Conservation (phyloP, 2,329 filamentous ascomycete genomes). For the Trichoderma koningii region DNA sequence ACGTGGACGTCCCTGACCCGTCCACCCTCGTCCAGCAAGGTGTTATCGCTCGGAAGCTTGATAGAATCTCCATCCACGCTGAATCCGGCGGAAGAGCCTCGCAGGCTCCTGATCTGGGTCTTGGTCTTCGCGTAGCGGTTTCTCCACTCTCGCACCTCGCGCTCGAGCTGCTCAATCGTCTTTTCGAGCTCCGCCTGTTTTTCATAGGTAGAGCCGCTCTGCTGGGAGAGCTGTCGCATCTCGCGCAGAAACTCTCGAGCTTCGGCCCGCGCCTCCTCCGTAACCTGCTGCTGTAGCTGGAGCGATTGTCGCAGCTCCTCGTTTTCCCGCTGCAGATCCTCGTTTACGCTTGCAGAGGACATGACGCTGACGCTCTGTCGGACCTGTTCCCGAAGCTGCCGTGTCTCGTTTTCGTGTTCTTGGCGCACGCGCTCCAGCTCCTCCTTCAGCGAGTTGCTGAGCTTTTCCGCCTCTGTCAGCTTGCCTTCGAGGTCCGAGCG, state of each 20-base stretch:
- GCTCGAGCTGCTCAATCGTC: constrained; percentile 74
- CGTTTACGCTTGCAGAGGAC: constrained; percentile 44
- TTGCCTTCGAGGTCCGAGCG: constrained; percentile 70
- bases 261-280: constrained; percentile 82
- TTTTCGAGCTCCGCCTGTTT: constrained; percentile 77
- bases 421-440: constrained; percentile 74
- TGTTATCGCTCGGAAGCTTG: constrained; percentile 64
- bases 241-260: constrained; percentile 82
- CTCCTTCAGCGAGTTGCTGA: constrained; percentile 77
- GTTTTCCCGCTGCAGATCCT: constrained; percentile 68
- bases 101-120: constrained; percentile 79
- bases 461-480: constrained; percentile 69
- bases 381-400: constrained; percentile 62
- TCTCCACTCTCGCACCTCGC: constrained; percentile 87
- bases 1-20: constrained; percentile 89
- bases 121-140: constrained; percentile 85
- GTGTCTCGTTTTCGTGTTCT: constrained; percentile 66
- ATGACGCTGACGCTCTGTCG: constrained; percentile 39
- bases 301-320: constrained; percentile 66
- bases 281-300: constrained; percentile 75
- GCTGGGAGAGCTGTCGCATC: constrained; percentile 83
- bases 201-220: constrained; percentile 76
- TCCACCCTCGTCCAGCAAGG: constrained; percentile 70
- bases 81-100: constrained; percentile 77
- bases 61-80: constrained; percentile 69